A percentile compares a stretch with the other conserved stretches of the same genome.
phyloP scores from a whole-genome alignment of 208 protist species.

The Giardia muris region DNA sequence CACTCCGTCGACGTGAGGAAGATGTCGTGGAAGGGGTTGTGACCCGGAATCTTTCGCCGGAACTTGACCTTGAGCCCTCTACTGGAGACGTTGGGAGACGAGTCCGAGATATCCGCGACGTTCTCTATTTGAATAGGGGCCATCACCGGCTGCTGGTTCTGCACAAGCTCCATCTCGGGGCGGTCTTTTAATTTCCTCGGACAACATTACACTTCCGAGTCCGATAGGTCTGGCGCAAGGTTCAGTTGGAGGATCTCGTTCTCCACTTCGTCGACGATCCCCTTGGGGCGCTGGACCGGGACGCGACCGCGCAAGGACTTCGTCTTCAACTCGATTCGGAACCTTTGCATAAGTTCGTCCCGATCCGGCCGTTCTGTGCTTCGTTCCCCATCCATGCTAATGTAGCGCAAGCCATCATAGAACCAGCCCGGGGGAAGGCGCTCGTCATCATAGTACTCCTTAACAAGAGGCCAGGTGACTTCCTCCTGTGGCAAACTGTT shows the following conservation, averaged over 20 bases:
- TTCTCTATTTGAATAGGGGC: neutral
- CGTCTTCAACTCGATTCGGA: neutral
- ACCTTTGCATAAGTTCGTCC: neutral
- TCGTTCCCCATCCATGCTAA: neutral
- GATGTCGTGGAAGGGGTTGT: neutral
- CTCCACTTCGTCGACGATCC: neutral
- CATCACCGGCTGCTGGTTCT: neutral
- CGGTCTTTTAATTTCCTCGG: no score
- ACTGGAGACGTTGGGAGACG: no score
- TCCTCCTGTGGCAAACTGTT: neutral
- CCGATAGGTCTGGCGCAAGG: no score
- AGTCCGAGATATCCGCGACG: neutral
- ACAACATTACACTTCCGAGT: no score
- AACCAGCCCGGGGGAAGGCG: neutral
- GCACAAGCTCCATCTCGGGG: no score
- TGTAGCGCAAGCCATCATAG: neutral
- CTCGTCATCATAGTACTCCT: neutral
- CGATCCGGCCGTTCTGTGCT: neutral
- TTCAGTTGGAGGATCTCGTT: neutral
- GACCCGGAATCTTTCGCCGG: neutral
- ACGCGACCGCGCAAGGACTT: neutral
- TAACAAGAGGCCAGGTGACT: neutral
- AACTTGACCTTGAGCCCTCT: neutral
- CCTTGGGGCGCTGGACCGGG: neutral
- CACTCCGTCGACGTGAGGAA: neutral